phyloP scores from a whole-genome alignment of 2,329 filamentous ascomycete genomes.

The Parascedosporium putredinis region DNA sequence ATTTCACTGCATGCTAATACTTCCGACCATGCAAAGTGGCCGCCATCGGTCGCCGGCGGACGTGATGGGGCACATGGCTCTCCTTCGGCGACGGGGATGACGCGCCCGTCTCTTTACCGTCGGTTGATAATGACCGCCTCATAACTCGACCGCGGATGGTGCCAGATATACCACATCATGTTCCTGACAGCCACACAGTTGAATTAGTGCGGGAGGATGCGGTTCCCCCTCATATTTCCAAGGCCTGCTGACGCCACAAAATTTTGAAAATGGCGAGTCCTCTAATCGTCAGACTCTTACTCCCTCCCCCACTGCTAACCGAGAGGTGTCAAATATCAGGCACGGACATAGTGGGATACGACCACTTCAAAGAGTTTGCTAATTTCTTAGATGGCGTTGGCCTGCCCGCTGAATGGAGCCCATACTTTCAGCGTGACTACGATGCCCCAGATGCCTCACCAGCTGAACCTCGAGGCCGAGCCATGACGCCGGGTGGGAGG shows the following conservation, averaged over 20 bases:
- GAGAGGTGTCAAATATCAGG: neutral
- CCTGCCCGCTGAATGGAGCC: slow-evolving; percentile 27
- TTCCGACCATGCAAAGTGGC: slow-evolving; percentile 18
- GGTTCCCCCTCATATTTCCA: slow-evolving; percentile 15
- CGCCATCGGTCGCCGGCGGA: too few relatives aligned
- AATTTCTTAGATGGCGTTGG: slow-evolving; percentile 27
- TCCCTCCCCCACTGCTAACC: too few relatives aligned
- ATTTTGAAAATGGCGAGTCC: slow-evolving; percentile 16
- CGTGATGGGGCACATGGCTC: too few relatives aligned
- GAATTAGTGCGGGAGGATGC: slow-evolving; percentile 2
- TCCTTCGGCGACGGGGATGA: too few relatives aligned
- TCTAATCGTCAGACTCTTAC: too few relatives aligned
- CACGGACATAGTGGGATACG: slow-evolving; percentile 13
- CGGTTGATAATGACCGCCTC: too few relatives aligned
- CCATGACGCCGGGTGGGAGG: slow-evolving; percentile 9
- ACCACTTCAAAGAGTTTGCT: slow-evolving; percentile 27
- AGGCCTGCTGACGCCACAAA: slow-evolving; percentile 16
- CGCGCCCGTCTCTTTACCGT: too few relatives aligned
- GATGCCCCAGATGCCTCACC: slow-evolving; percentile 15
- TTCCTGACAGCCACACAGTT: too few relatives aligned
- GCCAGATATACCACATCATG: too few relatives aligned
- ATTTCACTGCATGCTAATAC: slow-evolving; percentile 23
- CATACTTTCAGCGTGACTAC: slow-evolving; percentile 20
- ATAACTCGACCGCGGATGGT: too few relatives aligned
- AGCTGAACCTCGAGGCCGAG: slow-evolving; percentile 11